Conservation (phyloP, 2,329 filamentous ascomycete species). For the Claviceps pazoutovae region DNA sequence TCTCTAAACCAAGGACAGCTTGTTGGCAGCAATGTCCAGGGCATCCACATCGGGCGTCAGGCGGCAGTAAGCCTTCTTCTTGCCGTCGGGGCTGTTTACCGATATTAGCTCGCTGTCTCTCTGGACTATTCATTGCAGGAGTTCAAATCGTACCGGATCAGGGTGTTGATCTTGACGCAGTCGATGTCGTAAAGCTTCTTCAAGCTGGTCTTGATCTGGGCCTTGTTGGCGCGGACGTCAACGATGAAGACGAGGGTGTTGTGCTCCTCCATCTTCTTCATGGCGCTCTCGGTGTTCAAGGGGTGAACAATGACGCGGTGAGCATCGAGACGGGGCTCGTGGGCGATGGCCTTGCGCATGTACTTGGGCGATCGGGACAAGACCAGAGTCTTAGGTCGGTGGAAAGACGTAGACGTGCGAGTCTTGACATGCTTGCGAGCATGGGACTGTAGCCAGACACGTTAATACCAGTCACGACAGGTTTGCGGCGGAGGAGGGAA, state of each 20-base stretch:
- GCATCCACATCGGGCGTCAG: slow-evolving; percentile 94
- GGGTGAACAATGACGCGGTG: slow-evolving; percentile 97
- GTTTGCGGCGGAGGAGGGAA: background rate
- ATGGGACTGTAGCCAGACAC: slow-evolving; percentile 27
- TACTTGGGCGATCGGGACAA: slow-evolving; percentile 88
- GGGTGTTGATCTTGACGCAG: slow-evolving; percentile 97
- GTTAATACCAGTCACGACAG: background rate
- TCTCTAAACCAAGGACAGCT: slow-evolving; percentile 87
- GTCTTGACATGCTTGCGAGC: slow-evolving; percentile 83
- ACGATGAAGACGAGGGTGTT: slow-evolving; percentile 99
- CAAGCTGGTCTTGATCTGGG: slow-evolving; percentile 93
- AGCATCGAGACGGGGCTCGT: slow-evolving; percentile 84
- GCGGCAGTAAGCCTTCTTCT: slow-evolving; percentile 97
- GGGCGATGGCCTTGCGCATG: slow-evolving; percentile 87
- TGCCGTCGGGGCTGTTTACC: slow-evolving; percentile 61
- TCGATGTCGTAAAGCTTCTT: slow-evolving; percentile 99
- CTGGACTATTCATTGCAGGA: background rate
- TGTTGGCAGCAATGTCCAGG: slow-evolving; percentile 97
- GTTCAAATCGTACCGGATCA: slow-evolving; percentile 61
- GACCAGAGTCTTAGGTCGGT: slow-evolving; percentile 91
- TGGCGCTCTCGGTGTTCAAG: slow-evolving; percentile 98
- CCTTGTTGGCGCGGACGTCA: slow-evolving; percentile 97
- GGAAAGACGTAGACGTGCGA: slow-evolving; percentile 87
- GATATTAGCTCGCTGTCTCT: background rate
- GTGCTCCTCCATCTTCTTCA: slow-evolving; percentile 99